Evolutionary conservation across 768 basidiomycete genomes (phyloP), one percentile per base, ranked within the genome.

Genomic region (Macrolepiota dolichaula): DNA sequence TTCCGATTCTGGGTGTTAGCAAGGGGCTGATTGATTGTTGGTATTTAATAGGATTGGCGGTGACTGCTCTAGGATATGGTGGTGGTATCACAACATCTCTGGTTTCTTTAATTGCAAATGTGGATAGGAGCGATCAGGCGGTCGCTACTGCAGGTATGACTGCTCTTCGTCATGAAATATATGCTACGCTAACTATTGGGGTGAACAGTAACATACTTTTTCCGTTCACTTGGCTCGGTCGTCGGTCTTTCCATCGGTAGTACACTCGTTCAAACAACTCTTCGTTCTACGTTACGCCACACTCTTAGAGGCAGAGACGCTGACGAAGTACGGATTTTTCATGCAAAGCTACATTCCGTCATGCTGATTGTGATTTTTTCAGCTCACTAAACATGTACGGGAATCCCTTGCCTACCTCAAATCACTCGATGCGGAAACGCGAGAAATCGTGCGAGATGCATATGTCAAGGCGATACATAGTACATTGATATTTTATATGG

Each of bases 51-150:
- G 59, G 59, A 17, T 24, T 61, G 24, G 59, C 52, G 1, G 42
- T 61, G 3, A 61, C 59, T 12, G 17, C 53, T 4, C 37, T 32
- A 22, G 59, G 59, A 5, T 55, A 55, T 55, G 85, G 83, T 7
- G 70, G 73, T 37, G 81, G 80, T 1, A 71, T 85, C 10, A 86
- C 85, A 0, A 86, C 82, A 0, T 83, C 80, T 32, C 72, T 88
- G 32, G 78, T 87, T 19, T 80, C 85, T 0, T 71, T 87, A 44
- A 86, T 87, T 40, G 82, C 86, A 2, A 87, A 87, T 69, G 85
- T 85, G 1, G 84, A 85, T 0, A 77, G 77, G 19, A 77, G 73
- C 36, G 83, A 87, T 65, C 85, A 87, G 66, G 87, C 86, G 6
- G 81, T 87, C 38, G 85, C 85, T 0, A 88, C 85, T 9, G 85